Percentiles rank a stretch among this genome's conserved stretches.
Conservation (phyloP, 2,329 filamentous ascomycete genomes). For the Hypoxylon sp. region DNA sequence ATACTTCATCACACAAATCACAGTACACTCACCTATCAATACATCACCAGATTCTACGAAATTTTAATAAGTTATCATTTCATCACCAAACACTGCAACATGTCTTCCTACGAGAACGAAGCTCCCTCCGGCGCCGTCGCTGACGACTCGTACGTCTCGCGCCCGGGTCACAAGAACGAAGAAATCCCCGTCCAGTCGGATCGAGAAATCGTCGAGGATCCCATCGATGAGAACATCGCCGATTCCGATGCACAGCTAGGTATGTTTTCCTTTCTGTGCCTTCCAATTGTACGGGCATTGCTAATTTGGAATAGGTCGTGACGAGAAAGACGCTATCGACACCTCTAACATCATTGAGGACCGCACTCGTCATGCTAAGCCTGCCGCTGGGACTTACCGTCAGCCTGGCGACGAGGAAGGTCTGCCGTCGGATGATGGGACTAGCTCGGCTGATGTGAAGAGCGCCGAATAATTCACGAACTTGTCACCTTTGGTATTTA, state of each 20-base stretch:
- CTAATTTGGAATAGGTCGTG: slow-evolving; percentile 44
- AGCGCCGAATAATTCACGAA: neutral
- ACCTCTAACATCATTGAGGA: slow-evolving; percentile 53
- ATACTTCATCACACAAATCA: neutral
- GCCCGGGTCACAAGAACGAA: slow-evolving; percentile 48
- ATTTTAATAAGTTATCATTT: neutral
- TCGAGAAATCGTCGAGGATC: slow-evolving; percentile 50
- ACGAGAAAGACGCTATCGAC: slow-evolving; percentile 55
- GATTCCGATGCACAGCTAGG: slow-evolving; percentile 54
- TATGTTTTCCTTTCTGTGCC: slow-evolving; percentile 35
- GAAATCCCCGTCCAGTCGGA: slow-evolving; percentile 52
- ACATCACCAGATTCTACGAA: neutral
- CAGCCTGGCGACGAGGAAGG: slow-evolving; percentile 54
- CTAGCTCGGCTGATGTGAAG: slow-evolving; percentile 34
- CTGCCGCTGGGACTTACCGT: slow-evolving; percentile 45
- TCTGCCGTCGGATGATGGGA: slow-evolving; percentile 39
- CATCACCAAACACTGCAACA: too few relatives aligned
- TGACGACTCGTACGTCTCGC: slow-evolving; percentile 53
- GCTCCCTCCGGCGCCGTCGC: slow-evolving; percentile 41
- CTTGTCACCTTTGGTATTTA: too few relatives aligned
- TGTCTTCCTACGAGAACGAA: slow-evolving; percentile 42
- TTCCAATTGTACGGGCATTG: too few relatives aligned
- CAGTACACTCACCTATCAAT: neutral
- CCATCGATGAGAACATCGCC: slow-evolving; percentile 48
- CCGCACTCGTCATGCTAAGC: slow-evolving; percentile 51